Conservation (phyloP, 495 filamentous ascomycete genomes). For the Glonium stellatum region DNA sequence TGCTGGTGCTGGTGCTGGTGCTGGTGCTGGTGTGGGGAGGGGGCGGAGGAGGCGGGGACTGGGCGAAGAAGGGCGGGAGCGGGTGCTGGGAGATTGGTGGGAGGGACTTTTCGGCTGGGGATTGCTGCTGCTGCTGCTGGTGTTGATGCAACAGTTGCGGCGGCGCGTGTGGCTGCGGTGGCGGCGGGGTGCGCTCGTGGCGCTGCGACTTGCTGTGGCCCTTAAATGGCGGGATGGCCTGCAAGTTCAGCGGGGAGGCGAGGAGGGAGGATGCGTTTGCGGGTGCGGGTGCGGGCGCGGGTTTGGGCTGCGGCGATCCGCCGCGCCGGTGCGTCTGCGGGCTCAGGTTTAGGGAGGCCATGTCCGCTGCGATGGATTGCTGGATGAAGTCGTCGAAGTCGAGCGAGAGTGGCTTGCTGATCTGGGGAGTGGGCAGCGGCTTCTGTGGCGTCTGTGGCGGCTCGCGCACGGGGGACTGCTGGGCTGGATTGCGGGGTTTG, state of each 20-base stretch:
- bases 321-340: conserved; percentile 9
- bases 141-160: neutral
- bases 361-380: conserved; percentile 34
- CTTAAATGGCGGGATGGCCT: conserved; percentile 27
- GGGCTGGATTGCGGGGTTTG: conserved; percentile 31
- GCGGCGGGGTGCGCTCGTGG: neutral
- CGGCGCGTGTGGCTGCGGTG: neutral
- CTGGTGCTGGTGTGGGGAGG: neutral
- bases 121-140: neutral
- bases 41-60: neutral
- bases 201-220: conserved; percentile 4
- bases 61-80: conserved; percentile 17
- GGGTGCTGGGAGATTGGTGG: conserved; percentile 11
- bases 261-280: neutral
- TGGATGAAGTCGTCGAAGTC: conserved; percentile 37
- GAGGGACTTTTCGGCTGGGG: neutral
- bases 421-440: conserved; percentile 17
- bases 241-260: conserved; percentile 16
- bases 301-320: conserved; percentile 10
- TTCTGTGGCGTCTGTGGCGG: conserved; percentile 21
- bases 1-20: conserved; percentile 1
- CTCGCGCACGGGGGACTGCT: conserved; percentile 4
- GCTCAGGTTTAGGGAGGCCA: conserved; percentile 23
- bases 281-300: neutral
- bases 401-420: conserved; percentile 21